Conservation (phyloP, 257 asterid species). For the Datura wrightii region DNA sequence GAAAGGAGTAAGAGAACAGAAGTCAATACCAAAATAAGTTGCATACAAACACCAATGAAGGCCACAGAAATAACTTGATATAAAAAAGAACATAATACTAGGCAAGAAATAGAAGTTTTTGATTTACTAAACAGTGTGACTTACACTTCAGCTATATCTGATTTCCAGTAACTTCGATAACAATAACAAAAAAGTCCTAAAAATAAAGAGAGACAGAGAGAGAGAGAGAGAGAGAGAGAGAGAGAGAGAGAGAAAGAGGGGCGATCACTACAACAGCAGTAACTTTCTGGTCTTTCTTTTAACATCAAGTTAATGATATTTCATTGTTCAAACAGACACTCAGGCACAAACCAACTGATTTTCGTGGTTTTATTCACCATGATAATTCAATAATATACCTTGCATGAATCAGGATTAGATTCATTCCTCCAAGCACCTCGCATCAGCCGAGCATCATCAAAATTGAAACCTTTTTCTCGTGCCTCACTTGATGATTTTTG, state of each 20-base stretch:
- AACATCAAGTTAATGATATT: constrained; percentile 21
- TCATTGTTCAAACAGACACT: constrained; percentile 12
- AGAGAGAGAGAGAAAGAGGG: neutral
- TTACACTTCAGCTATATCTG: constrained; percentile 14
- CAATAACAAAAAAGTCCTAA: constrained; percentile 3
- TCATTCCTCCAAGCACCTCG: constrained; percentile 98
- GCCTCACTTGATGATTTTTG: constrained; percentile 60
- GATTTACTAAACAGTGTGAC: neutral
- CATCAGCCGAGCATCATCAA: constrained; percentile 89
- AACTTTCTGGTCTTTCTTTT: neutral
- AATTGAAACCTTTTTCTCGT: constrained; percentile 95
- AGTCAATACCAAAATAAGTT: neutral
- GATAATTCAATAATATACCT: constrained; percentile 56
- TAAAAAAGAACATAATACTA: neutral
- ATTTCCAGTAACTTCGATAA: neutral
- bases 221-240: neutral
- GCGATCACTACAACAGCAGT: neutral
- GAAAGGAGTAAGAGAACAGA: neutral
- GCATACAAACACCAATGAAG: neutral
- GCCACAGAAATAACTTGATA: neutral
- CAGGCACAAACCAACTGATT: neutral
- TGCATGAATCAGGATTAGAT: constrained; percentile 93
- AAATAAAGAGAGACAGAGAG: neutral
- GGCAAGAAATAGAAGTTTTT: constrained; percentile 5
- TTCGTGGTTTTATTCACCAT: constrained; percentile 16